These are phyloP conservation scores for Colletotrichum simmondsii DNA, from an alignment of 2,329 filamentous ascomycete species.

Conservation along the genomic window DNA sequence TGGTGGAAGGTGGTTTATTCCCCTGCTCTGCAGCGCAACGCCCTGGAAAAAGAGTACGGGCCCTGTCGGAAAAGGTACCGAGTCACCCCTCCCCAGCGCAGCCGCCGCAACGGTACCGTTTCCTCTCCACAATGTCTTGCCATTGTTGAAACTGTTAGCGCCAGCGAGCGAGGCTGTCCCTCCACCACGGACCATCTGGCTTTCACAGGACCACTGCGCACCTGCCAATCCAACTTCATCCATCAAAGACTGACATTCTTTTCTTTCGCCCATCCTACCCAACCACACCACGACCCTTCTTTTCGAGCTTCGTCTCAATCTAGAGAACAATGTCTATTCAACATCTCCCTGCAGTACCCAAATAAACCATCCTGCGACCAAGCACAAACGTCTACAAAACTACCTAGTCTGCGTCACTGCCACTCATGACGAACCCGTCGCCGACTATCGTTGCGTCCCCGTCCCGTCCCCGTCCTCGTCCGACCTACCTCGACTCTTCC, in stretches of 20 bases:
- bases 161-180: conserved; percentile 21
- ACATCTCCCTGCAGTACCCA: conserved; percentile 19
- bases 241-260: conserved; percentile 28
- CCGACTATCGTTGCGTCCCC: conserved; percentile 27
- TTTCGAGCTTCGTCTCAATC: neutral
- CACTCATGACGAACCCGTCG: conserved; percentile 33
- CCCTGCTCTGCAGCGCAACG: neutral
- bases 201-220: conserved; percentile 23
- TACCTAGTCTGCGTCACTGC: conserved; percentile 20
- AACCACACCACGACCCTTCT: neutral
- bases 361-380: neutral
- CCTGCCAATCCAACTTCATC: neutral
- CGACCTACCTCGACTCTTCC: conserved; percentile 24
- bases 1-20: neutral
- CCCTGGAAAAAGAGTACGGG: conserved; percentile 6
- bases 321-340: conserved; percentile 18
- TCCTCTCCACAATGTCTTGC: conserved; percentile 30
- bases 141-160: conserved; percentile 31
- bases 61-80: conserved; percentile 28
- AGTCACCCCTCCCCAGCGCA: conserved; percentile 12
- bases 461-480: conserved; percentile 23
- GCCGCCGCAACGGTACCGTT: conserved; percentile 32
- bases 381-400: conserved; percentile 16
- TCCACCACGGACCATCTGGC: conserved; percentile 28
- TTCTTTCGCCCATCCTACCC: conserved; percentile 10